Percentiles rank a stretch among this genome's conserved stretches.
These are phyloP conservation scores for Coelastrella sp. DNA, from an alignment of 139 green algal genomes.

Conservation along the genomic window DNA sequence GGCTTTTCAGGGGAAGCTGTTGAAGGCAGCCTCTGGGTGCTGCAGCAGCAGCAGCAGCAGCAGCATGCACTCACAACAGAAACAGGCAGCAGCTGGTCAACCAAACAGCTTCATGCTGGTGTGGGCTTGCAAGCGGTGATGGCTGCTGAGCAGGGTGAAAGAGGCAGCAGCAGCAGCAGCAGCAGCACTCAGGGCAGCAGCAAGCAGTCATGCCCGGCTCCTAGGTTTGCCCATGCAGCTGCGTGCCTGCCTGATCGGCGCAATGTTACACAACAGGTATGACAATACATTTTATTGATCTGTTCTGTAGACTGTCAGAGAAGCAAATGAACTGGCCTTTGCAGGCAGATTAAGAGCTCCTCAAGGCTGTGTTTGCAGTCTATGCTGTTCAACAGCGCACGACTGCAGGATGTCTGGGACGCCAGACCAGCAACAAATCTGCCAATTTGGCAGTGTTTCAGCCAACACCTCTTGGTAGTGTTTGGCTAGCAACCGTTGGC, in stretches of 20 bases:
- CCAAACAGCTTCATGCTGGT: background rate
- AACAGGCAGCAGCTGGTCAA: background rate
- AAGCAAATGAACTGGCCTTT: too few relatives aligned
- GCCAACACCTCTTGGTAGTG: too few relatives aligned
- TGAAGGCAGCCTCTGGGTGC: constrained; percentile 3
- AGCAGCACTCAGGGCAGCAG: background rate
- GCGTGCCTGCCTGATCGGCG: background rate
- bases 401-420: too few relatives aligned
- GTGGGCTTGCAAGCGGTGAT: background rate
- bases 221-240: constrained; percentile 3
- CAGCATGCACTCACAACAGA: background rate
- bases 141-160: background rate
- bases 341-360: too few relatives aligned
- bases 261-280: background rate
- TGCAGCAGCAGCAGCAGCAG: constrained; percentile 17
- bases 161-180: constrained; percentile 1
- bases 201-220: background rate
- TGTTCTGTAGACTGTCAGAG: background rate
- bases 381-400: too few relatives aligned
- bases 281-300: background rate
- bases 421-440: too few relatives aligned
- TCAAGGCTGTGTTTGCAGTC: too few relatives aligned
- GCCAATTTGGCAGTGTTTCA: too few relatives aligned
- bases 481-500: too few relatives aligned
- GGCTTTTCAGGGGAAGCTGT: constrained; percentile 8